Base-by-base conservation (phyloP, 2,329 filamentous ascomycete species). In the Fusarium humuli region DNA sequence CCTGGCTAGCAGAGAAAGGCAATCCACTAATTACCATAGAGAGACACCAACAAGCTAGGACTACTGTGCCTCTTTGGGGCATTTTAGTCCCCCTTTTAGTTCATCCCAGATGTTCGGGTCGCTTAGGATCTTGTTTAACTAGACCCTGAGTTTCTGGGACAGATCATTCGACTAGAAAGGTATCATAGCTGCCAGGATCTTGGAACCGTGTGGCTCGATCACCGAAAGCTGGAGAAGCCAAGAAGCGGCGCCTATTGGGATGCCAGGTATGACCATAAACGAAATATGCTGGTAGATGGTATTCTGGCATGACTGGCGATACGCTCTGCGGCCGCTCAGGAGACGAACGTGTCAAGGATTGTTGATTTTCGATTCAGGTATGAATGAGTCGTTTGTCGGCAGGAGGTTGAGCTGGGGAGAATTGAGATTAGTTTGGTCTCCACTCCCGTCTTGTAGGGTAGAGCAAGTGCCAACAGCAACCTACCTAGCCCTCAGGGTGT, bases 101-200 rank as follows among this genome's bases (percentile, higher is more conserved):
- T 77, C 74, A 75, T 81, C 78, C 80, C 80, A 75, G 75, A 75
- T 73, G 72, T 68, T 76, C 73, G 80, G 80, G 78, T 81, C 80
- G 76, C 76, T 77, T 77, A 76, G 79, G 78, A 79, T 80, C 78
- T 78, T 79, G 74, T 77, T 75, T 76, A 74, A 66, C 63, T 66
- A 67, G 73, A 75, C 74, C 75, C 76, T 74, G 77, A 75, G 62
- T 65, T 68, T 71, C 69, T 67, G 60, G 68, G 64, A 73, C 67
- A 66, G 70, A 73, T 72, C 70, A 72, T 72, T 74, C 54, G 71
- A 70, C 66, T 67, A 73, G 62, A 70, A 71, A 64, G 61, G 54
- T 62, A 61, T 66, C 64, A 69, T 71, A 50, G 37, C 45, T 73
- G 63, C 71, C 63, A 70, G 69, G 74, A 61, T 75, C 52, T 55